Percentiles rank a stretch among this genome's conserved stretches.
These are phyloP conservation scores for Malus orientalis DNA, from an alignment of 306 rosid genomes.

Conservation along the genomic window DNA sequence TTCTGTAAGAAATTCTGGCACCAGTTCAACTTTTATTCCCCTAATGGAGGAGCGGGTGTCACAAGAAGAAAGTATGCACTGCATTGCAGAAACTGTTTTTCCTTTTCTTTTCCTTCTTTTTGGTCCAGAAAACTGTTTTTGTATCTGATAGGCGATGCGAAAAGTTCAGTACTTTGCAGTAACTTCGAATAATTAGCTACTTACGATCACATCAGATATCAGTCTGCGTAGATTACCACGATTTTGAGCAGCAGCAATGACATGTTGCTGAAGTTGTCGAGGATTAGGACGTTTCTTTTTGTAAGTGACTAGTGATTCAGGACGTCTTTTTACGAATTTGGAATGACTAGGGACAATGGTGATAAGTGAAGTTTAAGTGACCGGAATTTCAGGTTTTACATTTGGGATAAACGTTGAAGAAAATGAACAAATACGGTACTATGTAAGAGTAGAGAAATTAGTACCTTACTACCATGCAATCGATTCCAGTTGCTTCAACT, in stretches of 20 bases:
- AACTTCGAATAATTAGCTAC: neutral
- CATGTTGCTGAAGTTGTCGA: neutral
- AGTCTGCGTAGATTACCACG: neutral
- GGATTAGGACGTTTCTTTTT: neutral
- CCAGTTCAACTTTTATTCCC: neutral
- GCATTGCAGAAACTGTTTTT: neutral
- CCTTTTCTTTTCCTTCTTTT: neutral
- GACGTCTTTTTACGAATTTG: neutral
- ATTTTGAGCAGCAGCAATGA: neutral
- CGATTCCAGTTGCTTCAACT: slow-evolving; percentile 14
- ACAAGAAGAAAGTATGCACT: neutral
- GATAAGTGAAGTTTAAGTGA: neutral
- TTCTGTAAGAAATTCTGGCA: neutral
- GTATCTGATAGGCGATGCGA: neutral
- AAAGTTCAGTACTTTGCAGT: neutral
- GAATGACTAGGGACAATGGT: neutral
- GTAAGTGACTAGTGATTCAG: neutral
- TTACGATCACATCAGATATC: neutral
- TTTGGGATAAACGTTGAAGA: neutral
- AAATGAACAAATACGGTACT: neutral
- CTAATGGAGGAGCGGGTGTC: slow-evolving; percentile 3
- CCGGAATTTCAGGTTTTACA: neutral
- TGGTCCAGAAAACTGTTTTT: neutral
- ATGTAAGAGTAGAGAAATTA: neutral
- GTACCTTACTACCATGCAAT: neutral